Percentiles rank a stretch among this genome's conserved stretches.
Conservation (phyloP, 352 stramenopile genomes). For the Phytophthora melonis region DNA sequence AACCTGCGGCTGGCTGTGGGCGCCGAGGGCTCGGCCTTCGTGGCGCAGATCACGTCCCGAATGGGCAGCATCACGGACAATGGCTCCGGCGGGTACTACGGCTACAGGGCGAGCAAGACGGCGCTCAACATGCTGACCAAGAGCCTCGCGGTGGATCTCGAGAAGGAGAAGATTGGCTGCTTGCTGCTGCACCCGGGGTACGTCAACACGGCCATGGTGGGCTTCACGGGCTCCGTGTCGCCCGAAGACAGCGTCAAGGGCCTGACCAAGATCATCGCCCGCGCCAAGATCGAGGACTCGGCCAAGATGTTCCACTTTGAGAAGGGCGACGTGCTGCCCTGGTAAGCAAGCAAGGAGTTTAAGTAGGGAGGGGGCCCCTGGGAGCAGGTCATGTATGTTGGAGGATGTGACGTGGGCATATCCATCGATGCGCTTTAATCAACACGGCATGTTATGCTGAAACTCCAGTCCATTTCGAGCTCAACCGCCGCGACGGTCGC, state of each 20-base stretch:
- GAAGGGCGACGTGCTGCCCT: slow-evolving; percentile 52
- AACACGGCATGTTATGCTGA: neutral
- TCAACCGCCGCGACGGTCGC: neutral
- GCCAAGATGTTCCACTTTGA: slow-evolving; percentile 60
- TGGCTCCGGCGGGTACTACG: slow-evolving; percentile 53
- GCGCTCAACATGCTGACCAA: slow-evolving; percentile 83
- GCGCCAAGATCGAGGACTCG: slow-evolving; percentile 49
- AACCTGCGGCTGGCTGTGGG: slow-evolving; percentile 53
- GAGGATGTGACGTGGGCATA: no score
- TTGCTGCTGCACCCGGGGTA: slow-evolving; percentile 70
- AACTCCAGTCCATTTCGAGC: slow-evolving; percentile 16
- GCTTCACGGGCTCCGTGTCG: slow-evolving; percentile 43
- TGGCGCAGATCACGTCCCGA: slow-evolving; percentile 59
- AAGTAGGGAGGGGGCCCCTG: no score
- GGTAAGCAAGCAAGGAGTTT: slow-evolving; percentile 46
- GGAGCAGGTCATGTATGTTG: no score
- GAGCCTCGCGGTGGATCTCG: slow-evolving; percentile 58
- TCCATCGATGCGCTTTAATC: no score
- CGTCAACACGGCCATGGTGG: slow-evolving; percentile 69
- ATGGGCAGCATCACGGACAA: slow-evolving; percentile 55
- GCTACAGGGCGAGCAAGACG: slow-evolving; percentile 81
- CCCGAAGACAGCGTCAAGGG: slow-evolving; percentile 50
- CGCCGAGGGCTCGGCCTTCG: slow-evolving; percentile 43
- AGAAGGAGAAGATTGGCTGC: slow-evolving; percentile 59
- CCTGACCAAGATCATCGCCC: slow-evolving; percentile 49